Conservation (phyloP, 2,329 filamentous ascomycete species). For the Chaetomium globosum region DNA sequence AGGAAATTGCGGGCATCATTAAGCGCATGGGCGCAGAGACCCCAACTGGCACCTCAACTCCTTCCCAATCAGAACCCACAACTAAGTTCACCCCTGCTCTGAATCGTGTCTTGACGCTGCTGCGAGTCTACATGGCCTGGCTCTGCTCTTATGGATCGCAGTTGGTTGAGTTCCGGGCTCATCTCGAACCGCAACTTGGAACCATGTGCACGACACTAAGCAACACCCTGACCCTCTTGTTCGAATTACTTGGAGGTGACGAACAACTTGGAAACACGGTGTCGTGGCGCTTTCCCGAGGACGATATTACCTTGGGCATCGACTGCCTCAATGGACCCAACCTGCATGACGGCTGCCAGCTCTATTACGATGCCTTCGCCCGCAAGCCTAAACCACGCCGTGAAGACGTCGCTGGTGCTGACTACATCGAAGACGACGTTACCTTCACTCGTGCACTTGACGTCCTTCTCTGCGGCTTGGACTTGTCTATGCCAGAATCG, state of each 20-base stretch:
- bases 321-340: constrained; percentile 46
- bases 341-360: constrained; percentile 47
- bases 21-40: constrained; percentile 46
- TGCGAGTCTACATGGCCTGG: constrained; percentile 60
- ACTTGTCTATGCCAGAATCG: constrained; percentile 47
- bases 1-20: constrained; percentile 63
- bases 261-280: constrained; percentile 44
- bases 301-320: constrained; percentile 51
- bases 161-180: constrained; percentile 50
- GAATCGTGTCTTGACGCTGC: constrained; percentile 52
- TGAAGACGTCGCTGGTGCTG: constrained; percentile 32
- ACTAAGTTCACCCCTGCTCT: constrained; percentile 45
- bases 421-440: constrained; percentile 31
- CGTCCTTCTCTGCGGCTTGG: constrained; percentile 53
- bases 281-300: constrained; percentile 57
- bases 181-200: constrained; percentile 50
- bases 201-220: constrained; percentile 53
- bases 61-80: constrained; percentile 25
- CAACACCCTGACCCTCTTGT: constrained; percentile 53
- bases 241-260: constrained; percentile 48
- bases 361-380: constrained; percentile 40
- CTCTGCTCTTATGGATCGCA: constrained; percentile 52
- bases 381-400: constrained; percentile 36
- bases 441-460: constrained; percentile 53
- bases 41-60: constrained; percentile 36